phyloP scores from a whole-genome alignment of 179 eudicot genomes.

The Silene coronaria region DNA sequence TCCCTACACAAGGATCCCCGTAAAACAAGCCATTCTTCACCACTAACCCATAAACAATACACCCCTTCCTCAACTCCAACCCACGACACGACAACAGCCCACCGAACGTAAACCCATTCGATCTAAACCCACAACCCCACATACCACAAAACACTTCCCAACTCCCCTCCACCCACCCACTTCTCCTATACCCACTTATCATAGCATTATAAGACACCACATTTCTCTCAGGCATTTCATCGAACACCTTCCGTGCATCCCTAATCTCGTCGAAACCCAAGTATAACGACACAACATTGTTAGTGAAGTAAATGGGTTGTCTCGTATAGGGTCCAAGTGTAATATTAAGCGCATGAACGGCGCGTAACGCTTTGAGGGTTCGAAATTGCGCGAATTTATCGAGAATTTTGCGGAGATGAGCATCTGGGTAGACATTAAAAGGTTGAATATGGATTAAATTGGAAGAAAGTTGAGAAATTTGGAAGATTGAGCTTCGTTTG shows the following conservation, averaged over 20 bases:
- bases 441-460: neutral
- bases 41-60: slow-evolving; percentile 30
- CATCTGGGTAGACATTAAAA: slow-evolving; percentile 23
- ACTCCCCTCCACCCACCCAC: slow-evolving; percentile 37
- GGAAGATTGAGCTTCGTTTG: neutral
- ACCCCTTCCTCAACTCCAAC: slow-evolving; percentile 33
- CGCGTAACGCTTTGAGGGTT: slow-evolving; percentile 35
- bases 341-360: slow-evolving; percentile 51
- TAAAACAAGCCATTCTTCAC: slow-evolving; percentile 50
- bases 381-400: slow-evolving; percentile 29
- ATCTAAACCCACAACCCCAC: slow-evolving; percentile 47
- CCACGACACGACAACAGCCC: slow-evolving; percentile 39
- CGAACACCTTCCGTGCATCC: slow-evolving; percentile 54
- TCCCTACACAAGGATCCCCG: slow-evolving; percentile 53
- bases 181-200: slow-evolving; percentile 41
- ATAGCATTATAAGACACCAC: slow-evolving; percentile 54
- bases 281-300: slow-evolving; percentile 46
- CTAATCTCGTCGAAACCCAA: slow-evolving; percentile 21
- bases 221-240: slow-evolving; percentile 54
- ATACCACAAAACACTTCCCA: slow-evolving; percentile 48
- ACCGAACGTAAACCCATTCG: slow-evolving; percentile 51
- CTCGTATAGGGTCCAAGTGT: slow-evolving; percentile 37
- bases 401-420: slow-evolving; percentile 30
- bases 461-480: neutral
- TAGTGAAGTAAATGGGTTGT: slow-evolving; percentile 46